Evolutionary conservation across 768 basidiomycete species (phyloP), one percentile per base, ranked within the genome.

Genomic region (Lentinula sp.): DNA sequence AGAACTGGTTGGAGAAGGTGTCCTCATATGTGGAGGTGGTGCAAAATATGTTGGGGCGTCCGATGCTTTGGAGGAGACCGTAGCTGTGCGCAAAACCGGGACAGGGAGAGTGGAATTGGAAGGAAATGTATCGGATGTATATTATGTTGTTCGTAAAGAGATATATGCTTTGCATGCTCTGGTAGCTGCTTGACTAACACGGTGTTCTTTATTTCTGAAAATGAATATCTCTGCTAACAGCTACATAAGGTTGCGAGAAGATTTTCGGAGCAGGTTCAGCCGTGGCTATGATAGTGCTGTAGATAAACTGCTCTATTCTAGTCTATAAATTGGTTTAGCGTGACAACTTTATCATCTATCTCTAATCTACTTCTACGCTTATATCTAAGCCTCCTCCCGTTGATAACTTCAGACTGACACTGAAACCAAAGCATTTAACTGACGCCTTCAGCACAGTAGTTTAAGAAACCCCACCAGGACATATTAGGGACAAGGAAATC

Each of bases 1-100:
- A 0, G 95, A 98, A 71, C 87, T 98, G 60, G 88, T 95, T n/a
- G 96, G 96, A 23, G 96, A 98, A 75, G 97, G 97, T 76, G 90
- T 96, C 8, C 79, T 99, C 32, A 83, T 99, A 39, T 99, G 97
- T 69, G 89, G 87, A 42, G 77, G 80, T 7, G 84, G 78, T 37
- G 85, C 80, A 16, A 82, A 75, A 71, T 68, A 71, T 51, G 66
- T 66, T 5, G 65, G 66, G 62, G 68, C 74, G 32, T 70, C 78
- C 37, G 81, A 84, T 58, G 67, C 76, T 35, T 69, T 84, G 34
- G 80, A 83, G 62, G 86, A 89, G 57, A 82, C 86, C 3, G 95
- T 98, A 4, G 89, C 93, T 0, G 96, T 98, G 32, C 79, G 88
- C 65, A 99, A 98, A 79, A 81, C 88, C 23, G 92, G 82, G 2